Evolutionary conservation across 1,284 basidiomycete species (phyloP).

Genomic region (Trichosporon asahii): DNA sequence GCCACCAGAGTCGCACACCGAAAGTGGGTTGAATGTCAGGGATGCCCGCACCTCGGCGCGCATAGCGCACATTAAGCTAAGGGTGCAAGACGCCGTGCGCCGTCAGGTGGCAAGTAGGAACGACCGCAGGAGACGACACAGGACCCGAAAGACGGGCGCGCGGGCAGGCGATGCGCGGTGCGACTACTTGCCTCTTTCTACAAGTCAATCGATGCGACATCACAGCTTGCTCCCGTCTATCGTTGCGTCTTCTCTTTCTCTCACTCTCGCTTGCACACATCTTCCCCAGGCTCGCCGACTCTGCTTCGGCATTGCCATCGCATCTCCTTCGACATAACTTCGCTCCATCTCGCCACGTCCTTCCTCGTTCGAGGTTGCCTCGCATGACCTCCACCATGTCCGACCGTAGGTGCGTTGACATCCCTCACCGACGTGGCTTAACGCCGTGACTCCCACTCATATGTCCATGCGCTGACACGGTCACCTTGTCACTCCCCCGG

Average conservation of each 20-base stretch:
- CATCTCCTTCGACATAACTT: slow-evolving; percentile 68
- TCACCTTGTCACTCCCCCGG: background rate
- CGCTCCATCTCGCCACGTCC: slow-evolving; percentile 60
- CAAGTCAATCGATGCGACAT: background rate
- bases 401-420: slow-evolving; percentile 7
- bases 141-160: background rate
- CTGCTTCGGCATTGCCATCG: background rate
- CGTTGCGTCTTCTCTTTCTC: background rate
- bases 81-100: background rate
- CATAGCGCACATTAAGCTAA: slow-evolving; percentile 9
- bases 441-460: slow-evolving; percentile 7
- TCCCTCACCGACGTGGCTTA: slow-evolving; percentile 4
- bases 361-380: background rate
- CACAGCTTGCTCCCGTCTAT: background rate
- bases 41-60: background rate
- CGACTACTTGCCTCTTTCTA: slow-evolving; percentile 2
- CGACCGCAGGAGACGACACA: background rate
- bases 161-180: background rate
- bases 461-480: slow-evolving; percentile 5
- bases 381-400: slow-evolving; percentile 7
- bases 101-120: background rate
- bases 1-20: background rate
- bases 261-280: background rate
- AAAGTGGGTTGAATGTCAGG: background rate
- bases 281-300: background rate